phyloP scores from a whole-genome alignment of 2,329 filamentous ascomycete species.

The Talaromyces sp. region DNA sequence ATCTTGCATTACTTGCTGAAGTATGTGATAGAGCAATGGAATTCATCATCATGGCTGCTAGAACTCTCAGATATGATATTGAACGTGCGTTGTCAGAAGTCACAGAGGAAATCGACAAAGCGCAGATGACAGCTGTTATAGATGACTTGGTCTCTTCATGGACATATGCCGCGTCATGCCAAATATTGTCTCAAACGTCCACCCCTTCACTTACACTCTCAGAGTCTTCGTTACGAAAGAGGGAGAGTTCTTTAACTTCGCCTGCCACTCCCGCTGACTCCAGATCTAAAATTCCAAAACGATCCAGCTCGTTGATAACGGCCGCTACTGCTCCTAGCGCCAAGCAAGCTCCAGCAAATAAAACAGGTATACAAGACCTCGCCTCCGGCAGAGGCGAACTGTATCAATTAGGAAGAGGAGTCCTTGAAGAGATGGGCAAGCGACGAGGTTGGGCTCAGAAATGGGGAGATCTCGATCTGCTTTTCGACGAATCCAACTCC shows the following conservation, averaged over 20 bases:
- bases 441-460: slow-evolving; percentile 70
- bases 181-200: slow-evolving; percentile 40
- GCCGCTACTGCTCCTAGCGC: slow-evolving; percentile 37
- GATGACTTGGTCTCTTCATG: slow-evolving; percentile 46
- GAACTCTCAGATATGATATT: slow-evolving; percentile 74
- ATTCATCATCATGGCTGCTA: slow-evolving; percentile 75
- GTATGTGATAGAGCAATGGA: slow-evolving; percentile 76
- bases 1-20: slow-evolving; percentile 75
- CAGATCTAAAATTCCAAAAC: slow-evolving; percentile 30
- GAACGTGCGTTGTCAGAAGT: slow-evolving; percentile 53
- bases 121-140: slow-evolving; percentile 32
- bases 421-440: slow-evolving; percentile 69
- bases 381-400: slow-evolving; percentile 79
- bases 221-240: slow-evolving; percentile 31
- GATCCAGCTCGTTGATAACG: slow-evolving; percentile 35
- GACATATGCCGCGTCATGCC: slow-evolving; percentile 41
- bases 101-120: slow-evolving; percentile 30
- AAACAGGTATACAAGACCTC: slow-evolving; percentile 69
- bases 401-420: slow-evolving; percentile 70
- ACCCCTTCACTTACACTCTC: slow-evolving; percentile 34
- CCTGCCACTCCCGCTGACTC: slow-evolving; percentile 20
- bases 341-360: slow-evolving; percentile 27
- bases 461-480: slow-evolving; percentile 57
- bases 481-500: slow-evolving; percentile 29
- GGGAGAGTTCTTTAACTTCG: slow-evolving; percentile 22